Evolutionary conservation across 1,284 basidiomycete species (phyloP), one percentile per base, ranked within the genome.

Genomic region (Vanrija sp.): DNA sequence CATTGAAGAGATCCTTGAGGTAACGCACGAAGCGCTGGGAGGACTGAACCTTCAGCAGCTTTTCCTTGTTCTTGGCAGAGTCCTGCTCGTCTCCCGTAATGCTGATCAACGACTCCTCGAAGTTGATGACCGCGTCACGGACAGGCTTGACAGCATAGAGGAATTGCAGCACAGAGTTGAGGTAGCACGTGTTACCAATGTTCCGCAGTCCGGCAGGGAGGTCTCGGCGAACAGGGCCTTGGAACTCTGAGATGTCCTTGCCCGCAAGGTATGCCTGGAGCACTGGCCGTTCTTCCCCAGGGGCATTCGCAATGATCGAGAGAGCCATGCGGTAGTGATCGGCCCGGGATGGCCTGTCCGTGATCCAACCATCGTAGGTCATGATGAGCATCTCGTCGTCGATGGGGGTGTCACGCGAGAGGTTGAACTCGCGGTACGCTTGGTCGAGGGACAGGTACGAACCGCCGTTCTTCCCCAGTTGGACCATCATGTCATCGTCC

Each of bases 121-220:
- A 72, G 5, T 58, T 26, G 26, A 71, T 52, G 16, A 77, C 72
- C 3, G 71, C 69, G 2, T 74, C 68, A 16, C 75, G 66, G 3
- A 77, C 57, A 6, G 73, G 72, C 49, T 68, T 72, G 62, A 77
- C 65, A 2, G 73, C 65, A 49, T 76, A 74, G 14, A 77, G 59
- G 51, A 75, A 77, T 59, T 77, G 68, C 38, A 76, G 61, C 9
- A 76, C 69, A 8, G 75, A 76, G 56, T 76, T 76, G 38, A 76
- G 64, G 43, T 76, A 76, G 46, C 72, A 76, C 25, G 74, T 76
- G 54, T 77, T 76, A 39, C 74, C 75, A 28, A 77, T 77, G 54
- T 77, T 77, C 34, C 72, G 64, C 49, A 77, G 50, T 14, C 75
- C 75, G 38, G 72, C 70, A 2, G 75, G 75, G n/a, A 76, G 65